Percentiles rank a stretch among this genome's conserved stretches.
phyloP scores from a whole-genome alignment of 352 stramenopile genomes.

The Phytopythium delawarense region DNA sequence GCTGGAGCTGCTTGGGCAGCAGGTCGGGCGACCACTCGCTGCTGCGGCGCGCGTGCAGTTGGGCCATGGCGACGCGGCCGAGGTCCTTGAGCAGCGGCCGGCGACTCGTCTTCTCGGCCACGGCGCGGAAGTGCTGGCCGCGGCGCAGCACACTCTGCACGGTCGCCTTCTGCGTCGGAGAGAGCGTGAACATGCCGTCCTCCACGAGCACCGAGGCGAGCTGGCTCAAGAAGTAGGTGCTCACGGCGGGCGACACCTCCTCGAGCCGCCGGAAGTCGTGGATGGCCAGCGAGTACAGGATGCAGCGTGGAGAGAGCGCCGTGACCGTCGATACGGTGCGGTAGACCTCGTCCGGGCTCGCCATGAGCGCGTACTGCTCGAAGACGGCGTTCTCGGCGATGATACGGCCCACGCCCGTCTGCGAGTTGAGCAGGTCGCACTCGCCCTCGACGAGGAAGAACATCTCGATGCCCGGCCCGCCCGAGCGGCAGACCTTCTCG shows the following conservation, averaged over 20 bases:
- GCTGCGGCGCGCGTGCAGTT: conserved; percentile 44
- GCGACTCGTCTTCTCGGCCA: conserved; percentile 54
- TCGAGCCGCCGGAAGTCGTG: conserved; percentile 68
- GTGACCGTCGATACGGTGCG: conserved; percentile 70
- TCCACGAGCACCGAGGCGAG: conserved; percentile 66
- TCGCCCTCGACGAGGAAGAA: conserved; percentile 85
- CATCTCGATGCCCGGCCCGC: conserved; percentile 68
- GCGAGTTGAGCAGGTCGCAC: conserved; percentile 75
- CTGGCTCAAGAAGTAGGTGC: conserved; percentile 78
- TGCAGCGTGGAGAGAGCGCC: conserved; percentile 58
- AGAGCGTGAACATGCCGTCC: conserved; percentile 62
- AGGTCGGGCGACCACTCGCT: conserved; percentile 76
- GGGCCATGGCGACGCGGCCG: conserved; percentile 60
- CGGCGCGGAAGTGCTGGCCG: conserved; percentile 48
- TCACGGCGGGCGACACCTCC: conserved; percentile 68
- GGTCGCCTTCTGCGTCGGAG: conserved; percentile 40
- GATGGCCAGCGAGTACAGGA: conserved; percentile 79
- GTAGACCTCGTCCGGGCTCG: conserved; percentile 63
- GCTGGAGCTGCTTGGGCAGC: conserved; percentile 54
- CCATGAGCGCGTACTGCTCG: conserved; percentile 82
- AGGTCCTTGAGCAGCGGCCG: conserved; percentile 50
- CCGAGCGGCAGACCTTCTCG: conserved; percentile 74
- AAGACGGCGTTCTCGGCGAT: conserved; percentile 73
- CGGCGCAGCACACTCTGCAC: conserved; percentile 50
- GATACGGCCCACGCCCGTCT: conserved; percentile 48